Evolutionary conservation across 139 green algal species (phyloP).

Genomic region (Chlorella sp.): DNA sequence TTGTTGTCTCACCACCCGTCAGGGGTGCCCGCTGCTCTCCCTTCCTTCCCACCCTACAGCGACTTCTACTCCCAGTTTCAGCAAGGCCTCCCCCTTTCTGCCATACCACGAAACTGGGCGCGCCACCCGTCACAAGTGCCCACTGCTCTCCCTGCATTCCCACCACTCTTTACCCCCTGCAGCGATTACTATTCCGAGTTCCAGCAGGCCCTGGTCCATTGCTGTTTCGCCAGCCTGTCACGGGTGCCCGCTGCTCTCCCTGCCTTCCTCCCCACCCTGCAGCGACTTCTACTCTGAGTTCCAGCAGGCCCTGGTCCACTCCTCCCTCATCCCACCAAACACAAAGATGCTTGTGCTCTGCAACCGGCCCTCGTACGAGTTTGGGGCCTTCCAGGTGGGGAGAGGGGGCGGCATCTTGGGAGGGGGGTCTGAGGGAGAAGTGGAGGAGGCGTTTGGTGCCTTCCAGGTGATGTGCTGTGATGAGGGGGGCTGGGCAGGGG

Average conservation of each 20-base stretch:
- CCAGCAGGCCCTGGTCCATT: constrained; percentile 51
- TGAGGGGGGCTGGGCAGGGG: no score
- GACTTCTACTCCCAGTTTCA: constrained; percentile 80
- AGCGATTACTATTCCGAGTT: constrained; percentile 80
- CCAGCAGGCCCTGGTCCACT: constrained; percentile 51
- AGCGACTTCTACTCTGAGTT: constrained; percentile 80
- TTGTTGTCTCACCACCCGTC: no score
- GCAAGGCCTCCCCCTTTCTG: constrained; percentile 32
- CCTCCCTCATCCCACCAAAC: constrained; percentile 30
- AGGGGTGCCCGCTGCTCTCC: no score
- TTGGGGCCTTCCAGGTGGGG: constrained; percentile 77
- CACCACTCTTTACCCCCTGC: not conserved
- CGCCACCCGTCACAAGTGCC: no score
- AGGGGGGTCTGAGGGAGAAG: no score
- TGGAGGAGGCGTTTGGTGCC: no score
- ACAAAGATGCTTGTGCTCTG: constrained; percentile 71
- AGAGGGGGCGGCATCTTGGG: no score
- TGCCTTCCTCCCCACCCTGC: not conserved
- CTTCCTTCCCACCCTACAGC: constrained; percentile 6
- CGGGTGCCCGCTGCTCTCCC: not conserved
- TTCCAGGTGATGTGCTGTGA: no score
- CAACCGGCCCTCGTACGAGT: constrained; percentile 74
- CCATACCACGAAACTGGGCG: no score
- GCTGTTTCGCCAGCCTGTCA: not conserved
- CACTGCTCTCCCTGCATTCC: not conserved